phyloP scores from a whole-genome alignment of 805 yeast species.

The Wickerhamomyces bisporus region DNA sequence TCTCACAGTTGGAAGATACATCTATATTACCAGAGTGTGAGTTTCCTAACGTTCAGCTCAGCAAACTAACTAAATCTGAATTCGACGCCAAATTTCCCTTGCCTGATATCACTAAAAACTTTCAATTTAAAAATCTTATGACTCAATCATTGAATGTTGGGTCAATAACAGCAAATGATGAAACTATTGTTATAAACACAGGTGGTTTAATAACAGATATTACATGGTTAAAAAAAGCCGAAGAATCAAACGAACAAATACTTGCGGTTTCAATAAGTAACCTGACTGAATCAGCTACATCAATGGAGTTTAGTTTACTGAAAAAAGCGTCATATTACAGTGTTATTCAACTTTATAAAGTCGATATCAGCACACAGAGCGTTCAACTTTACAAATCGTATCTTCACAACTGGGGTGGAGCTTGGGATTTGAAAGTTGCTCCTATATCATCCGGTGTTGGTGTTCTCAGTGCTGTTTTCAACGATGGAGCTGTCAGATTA shows the following conservation, averaged over 20 bases:
- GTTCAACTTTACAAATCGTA: constrained; percentile 28
- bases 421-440: constrained; percentile 36
- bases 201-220: constrained; percentile 50
- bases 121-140: constrained; percentile 17
- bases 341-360: constrained; percentile 41
- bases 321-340: constrained; percentile 28
- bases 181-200: constrained; percentile 38
- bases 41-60: constrained; percentile 12
- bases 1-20: constrained; percentile 23
- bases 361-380: constrained; percentile 25
- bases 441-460: constrained; percentile 37
- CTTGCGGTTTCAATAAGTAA: constrained; percentile 49
- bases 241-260: constrained; percentile 28
- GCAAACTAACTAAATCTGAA: constrained; percentile 18
- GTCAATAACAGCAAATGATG: constrained; percentile 20
- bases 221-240: constrained; percentile 42
- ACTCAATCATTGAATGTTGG: constrained; percentile 10
- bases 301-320: constrained; percentile 24
- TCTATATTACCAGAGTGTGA: constrained; percentile 4
- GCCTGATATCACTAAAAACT: constrained; percentile 5
- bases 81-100: constrained; percentile 23
- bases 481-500: constrained; percentile 53
- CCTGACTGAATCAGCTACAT: constrained; percentile 23
- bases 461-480: constrained; percentile 45
- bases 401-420: constrained; percentile 40